Conservation (phyloP, 345 rosid genomes). For the Camelina laxa region DNA sequence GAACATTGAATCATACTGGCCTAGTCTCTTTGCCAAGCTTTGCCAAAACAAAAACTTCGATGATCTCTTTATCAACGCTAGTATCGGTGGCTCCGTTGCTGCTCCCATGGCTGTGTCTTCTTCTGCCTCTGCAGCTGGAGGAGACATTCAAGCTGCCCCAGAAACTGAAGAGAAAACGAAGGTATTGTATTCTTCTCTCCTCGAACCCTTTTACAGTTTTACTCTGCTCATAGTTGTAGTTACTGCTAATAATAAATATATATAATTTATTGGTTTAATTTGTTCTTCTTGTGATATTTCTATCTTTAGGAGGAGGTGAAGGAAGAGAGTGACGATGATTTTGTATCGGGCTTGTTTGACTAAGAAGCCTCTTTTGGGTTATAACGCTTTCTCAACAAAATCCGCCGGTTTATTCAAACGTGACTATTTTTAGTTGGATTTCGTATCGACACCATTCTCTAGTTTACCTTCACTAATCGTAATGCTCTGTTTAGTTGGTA, state of each 20-base stretch:
- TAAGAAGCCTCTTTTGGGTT: constrained; percentile 9
- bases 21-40: constrained; percentile 60
- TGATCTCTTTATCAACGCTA: constrained; percentile 58
- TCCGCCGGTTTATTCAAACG: too few relatives aligned
- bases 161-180: constrained; percentile 59
- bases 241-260: neutral
- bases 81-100: constrained; percentile 55
- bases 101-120: constrained; percentile 45
- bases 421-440: neutral
- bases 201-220: neutral
- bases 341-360: constrained; percentile 62
- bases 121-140: neutral
- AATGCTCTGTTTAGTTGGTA: neutral
- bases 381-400: too few relatives aligned
- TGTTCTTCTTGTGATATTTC: neutral
- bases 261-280: neutral
- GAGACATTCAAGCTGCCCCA: constrained; percentile 42
- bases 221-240: neutral
- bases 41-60: constrained; percentile 57
- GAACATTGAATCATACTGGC: constrained; percentile 27
- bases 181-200: neutral
- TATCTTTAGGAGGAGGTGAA: constrained; percentile 49
- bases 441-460: neutral
- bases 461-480: neutral
- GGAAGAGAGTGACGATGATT: constrained; percentile 62